These are phyloP conservation scores for Crataegus laevigata DNA, from an alignment of 306 rosid species.

Conservation along the genomic window DNA sequence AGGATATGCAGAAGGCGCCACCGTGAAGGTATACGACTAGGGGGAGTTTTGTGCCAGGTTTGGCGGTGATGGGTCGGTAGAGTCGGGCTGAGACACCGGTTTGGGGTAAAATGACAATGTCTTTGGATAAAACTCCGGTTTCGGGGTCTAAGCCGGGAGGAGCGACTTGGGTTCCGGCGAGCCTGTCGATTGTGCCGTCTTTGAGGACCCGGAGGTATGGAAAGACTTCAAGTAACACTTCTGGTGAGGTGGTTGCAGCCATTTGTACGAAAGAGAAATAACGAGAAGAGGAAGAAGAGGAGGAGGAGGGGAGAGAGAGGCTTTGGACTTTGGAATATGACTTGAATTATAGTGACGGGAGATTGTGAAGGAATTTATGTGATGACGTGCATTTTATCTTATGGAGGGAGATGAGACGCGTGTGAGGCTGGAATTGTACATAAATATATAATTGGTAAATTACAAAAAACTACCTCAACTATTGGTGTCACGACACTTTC, in stretches of 20 bases:
- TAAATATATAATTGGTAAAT: too few species aligned
- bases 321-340: neutral
- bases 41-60: conserved; percentile 35
- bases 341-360: neutral
- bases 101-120: conserved; percentile 42
- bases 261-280: conserved; percentile 8
- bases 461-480: too few species aligned
- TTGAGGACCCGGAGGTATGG: conserved; percentile 62
- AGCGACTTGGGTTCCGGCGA: conserved; percentile 42
- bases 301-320: neutral
- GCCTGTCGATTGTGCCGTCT: conserved; percentile 56
- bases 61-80: conserved; percentile 31
- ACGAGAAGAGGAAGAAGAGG: neutral
- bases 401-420: neutral
- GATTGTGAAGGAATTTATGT: neutral
- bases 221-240: conserved; percentile 41
- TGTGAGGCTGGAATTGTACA: neutral
- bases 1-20: conserved; percentile 64
- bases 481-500: too few species aligned
- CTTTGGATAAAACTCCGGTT: conserved; percentile 68
- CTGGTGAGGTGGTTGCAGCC: conserved; percentile 22
- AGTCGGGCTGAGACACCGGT: conserved; percentile 58
- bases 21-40: conserved; percentile 68
- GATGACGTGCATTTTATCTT: neutral
- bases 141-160: conserved; percentile 45